A percentile compares a stretch with the other conserved stretches of the same genome.
phyloP scores from a whole-genome alignment of 2,329 filamentous ascomycete species.

The Dactylellina haptotyla region DNA sequence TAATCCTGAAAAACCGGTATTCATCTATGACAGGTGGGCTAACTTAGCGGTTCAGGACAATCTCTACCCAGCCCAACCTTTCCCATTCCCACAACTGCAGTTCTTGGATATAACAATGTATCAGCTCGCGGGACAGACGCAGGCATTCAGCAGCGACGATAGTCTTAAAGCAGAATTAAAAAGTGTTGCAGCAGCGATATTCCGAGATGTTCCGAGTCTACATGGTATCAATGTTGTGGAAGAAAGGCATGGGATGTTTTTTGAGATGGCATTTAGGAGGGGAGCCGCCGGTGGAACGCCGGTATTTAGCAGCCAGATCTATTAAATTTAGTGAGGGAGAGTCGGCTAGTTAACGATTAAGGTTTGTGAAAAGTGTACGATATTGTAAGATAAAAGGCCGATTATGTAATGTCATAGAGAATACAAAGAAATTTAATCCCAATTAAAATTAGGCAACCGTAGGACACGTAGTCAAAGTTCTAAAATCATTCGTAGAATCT shows the following conservation, averaged over 20 bases:
- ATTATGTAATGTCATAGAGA: too few relatives aligned
- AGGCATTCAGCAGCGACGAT: neutral
- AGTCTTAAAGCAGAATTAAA: neutral
- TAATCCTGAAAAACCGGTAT: neutral
- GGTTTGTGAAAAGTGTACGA: too few relatives aligned
- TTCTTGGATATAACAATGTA: neutral
- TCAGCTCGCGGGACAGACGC: neutral
- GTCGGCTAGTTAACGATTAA: too few relatives aligned
- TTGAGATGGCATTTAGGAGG: conserved; percentile 1
- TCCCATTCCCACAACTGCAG: neutral
- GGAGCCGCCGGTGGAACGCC: neutral
- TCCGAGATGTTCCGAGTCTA: neutral
- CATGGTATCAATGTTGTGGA: neutral
- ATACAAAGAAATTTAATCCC: too few relatives aligned
- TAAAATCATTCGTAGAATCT: too few relatives aligned
- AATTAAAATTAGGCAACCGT: too few relatives aligned
- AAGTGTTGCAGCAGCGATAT: neutral
- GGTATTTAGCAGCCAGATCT: neutral
- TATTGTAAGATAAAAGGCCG: too few relatives aligned
- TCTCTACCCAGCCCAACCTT: neutral
- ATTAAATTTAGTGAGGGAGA: neutral
- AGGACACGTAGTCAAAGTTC: too few relatives aligned
- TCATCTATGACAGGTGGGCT: neutral
- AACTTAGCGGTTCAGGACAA: neutral
- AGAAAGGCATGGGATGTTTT: neutral